These are phyloP conservation scores for Metarhizium anisopliae DNA, from an alignment of 2,329 filamentous ascomycete genomes.

Conservation along the genomic window DNA sequence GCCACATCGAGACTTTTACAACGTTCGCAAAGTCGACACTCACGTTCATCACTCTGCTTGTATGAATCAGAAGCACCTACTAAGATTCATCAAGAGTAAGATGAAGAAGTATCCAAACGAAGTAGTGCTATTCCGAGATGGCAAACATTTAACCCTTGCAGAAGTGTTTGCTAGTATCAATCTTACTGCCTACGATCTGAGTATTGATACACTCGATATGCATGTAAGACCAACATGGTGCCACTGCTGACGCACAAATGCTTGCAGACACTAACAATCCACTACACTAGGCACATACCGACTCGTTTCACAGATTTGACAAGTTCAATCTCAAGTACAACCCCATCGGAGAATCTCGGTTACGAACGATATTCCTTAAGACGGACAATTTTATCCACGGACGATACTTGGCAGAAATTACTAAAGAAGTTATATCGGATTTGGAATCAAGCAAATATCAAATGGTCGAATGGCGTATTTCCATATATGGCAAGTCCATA, in stretches of 20 bases:
- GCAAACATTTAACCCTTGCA: conserved; percentile 78
- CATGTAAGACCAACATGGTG: conserved; percentile 53
- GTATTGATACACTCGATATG: conserved; percentile 98
- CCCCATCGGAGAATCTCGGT: conserved; percentile 85
- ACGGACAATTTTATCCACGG: conserved; percentile 97
- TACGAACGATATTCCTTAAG: conserved; percentile 97
- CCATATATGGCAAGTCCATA: conserved; percentile 84
- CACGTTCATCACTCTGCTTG: conserved; percentile 98
- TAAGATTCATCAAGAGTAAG: conserved; percentile 99
- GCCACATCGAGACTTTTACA: conserved; percentile 97
- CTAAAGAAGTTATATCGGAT: conserved; percentile 94
- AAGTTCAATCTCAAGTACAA: conserved; percentile 99
- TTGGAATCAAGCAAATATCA: conserved; percentile 98
- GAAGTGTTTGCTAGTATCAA: conserved; percentile 98
- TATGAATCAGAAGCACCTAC: conserved; percentile 98
- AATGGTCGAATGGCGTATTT: conserved; percentile 99
- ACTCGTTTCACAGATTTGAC: conserved; percentile 97
- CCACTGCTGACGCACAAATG: background rate
- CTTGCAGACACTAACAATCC: conserved; percentile 2
- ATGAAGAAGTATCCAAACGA: conserved; percentile 98
- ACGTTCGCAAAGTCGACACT: conserved; percentile 96
- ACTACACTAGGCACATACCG: conserved; percentile 67
- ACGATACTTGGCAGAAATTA: conserved; percentile 92
- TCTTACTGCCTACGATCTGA: conserved; percentile 91
- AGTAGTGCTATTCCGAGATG: conserved; percentile 84